A percentile compares a stretch with the other conserved stretches of the same genome.
Conservation (phyloP, 2,329 filamentous ascomycete species). For the Zalaria sp. region DNA sequence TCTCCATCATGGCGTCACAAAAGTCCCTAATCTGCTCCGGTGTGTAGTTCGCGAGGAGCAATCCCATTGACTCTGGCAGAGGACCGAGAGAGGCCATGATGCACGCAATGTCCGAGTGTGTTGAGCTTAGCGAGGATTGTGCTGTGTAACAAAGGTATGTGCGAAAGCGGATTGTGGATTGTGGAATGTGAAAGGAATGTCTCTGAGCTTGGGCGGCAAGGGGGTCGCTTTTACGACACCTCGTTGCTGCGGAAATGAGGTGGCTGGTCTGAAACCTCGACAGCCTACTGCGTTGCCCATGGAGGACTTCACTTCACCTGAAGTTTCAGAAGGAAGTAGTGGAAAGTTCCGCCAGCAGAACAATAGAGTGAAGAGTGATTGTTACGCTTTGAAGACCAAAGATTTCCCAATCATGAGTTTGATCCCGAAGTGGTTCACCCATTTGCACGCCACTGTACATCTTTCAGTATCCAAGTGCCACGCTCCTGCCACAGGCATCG, state of each 20-base stretch:
- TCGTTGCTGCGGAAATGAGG: background rate
- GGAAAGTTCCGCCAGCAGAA: too few relatives aligned
- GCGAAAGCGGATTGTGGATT: constrained; percentile 10
- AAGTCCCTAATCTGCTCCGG: constrained; percentile 2
- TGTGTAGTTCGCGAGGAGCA: constrained; percentile 4
- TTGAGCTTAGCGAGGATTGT: background rate
- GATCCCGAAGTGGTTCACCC: too few relatives aligned
- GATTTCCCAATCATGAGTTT: too few relatives aligned
- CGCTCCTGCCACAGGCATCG: too few relatives aligned
- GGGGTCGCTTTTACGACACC: background rate
- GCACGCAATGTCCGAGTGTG: background rate
- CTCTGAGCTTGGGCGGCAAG: constrained; percentile 1
- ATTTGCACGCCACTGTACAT: too few relatives aligned
- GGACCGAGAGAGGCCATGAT: background rate
- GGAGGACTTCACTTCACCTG: too few relatives aligned
- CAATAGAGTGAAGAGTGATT: too few relatives aligned
- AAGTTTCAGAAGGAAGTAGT: too few relatives aligned
- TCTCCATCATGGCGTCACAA: background rate
- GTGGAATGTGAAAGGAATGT: constrained; percentile 8
- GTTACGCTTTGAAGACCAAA: too few relatives aligned
- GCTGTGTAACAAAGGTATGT: constrained; percentile 13
- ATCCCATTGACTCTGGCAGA: constrained; percentile 1
- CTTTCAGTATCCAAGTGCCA: too few relatives aligned
- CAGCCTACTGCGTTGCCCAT: too few relatives aligned
- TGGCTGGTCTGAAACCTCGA: background rate